These are phyloP conservation scores for Ascochyta clinopodiicola DNA, from an alignment of 2,329 filamentous ascomycete species.

Conservation along the genomic window DNA sequence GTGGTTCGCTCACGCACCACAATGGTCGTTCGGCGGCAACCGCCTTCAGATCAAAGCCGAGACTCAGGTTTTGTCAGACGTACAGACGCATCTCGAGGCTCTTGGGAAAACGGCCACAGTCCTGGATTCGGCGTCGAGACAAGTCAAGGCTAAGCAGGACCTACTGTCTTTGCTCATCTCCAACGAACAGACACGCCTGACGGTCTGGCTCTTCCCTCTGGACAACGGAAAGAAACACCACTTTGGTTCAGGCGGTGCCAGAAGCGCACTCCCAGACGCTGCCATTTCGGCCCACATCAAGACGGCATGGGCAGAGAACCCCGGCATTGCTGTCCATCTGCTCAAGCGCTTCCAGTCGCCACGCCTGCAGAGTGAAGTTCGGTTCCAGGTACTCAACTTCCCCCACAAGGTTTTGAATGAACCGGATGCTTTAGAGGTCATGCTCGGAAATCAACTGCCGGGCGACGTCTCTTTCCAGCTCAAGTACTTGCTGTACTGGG, in stretches of 20 bases:
- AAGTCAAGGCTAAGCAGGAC: constrained; percentile 79
- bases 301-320: constrained; percentile 86
- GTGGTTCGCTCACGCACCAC: constrained; percentile 85
- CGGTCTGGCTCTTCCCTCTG: constrained; percentile 88
- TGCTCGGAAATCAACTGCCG: constrained; percentile 79
- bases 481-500: constrained; percentile 91
- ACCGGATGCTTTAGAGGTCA: constrained; percentile 80
- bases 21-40: constrained; percentile 97
- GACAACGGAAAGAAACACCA: constrained; percentile 66
- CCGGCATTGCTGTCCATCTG: constrained; percentile 87
- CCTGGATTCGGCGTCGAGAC: constrained; percentile 61
- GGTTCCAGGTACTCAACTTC: constrained; percentile 79
- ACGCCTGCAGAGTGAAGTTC: constrained; percentile 75
- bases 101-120: constrained; percentile 65
- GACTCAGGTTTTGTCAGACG: constrained; percentile 78
- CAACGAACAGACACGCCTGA: constrained; percentile 81
- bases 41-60: constrained; percentile 93
- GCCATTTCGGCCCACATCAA: constrained; percentile 70
- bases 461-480: constrained; percentile 82
- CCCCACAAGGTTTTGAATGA: constrained; percentile 83
- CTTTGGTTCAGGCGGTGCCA: constrained; percentile 53
- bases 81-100: constrained; percentile 69
- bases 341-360: constrained; percentile 78
- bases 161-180: constrained; percentile 81
- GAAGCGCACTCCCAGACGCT: constrained; percentile 52